These are phyloP conservation scores for Apiospora malaysiana DNA, from an alignment of 2,329 filamentous ascomycete genomes.

Conservation along the genomic window DNA sequence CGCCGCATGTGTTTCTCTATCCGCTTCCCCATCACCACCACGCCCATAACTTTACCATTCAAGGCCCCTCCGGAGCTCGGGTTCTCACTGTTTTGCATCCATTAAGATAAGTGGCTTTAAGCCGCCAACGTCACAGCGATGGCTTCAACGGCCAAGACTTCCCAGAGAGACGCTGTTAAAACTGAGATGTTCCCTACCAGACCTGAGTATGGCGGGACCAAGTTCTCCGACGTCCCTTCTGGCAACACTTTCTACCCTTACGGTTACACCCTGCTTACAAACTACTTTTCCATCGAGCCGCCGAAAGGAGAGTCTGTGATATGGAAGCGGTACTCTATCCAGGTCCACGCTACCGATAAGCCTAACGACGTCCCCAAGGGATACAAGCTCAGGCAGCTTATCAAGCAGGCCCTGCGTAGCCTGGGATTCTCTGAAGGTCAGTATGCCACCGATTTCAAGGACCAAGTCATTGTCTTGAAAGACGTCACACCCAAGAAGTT, in stretches of 20 bases:
- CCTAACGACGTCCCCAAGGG: conserved; percentile 41
- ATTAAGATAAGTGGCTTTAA: neutral
- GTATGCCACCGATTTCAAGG: conserved; percentile 58
- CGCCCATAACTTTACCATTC: neutral
- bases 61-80: neutral
- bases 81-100: neutral
- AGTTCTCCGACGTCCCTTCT: conserved; percentile 44
- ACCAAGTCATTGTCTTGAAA: conserved; percentile 49
- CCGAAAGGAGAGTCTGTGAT: neutral
- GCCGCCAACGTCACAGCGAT: neutral
- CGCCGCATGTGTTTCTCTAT: neutral
- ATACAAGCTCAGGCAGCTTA: conserved; percentile 49
- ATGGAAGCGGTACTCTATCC: neutral
- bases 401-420: conserved; percentile 44
- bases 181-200: conserved; percentile 47
- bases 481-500: conserved; percentile 42
- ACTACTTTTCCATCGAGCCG: conserved; percentile 54
- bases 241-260: no score
- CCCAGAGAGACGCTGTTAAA: neutral
- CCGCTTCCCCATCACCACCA: neutral
- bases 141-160: neutral
- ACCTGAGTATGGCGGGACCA: conserved; percentile 53
- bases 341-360: neutral
- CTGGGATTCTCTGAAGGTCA: conserved; percentile 37
- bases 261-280: conserved; percentile 52